Evolutionary conservation across 2,329 filamentous ascomycete genomes (phyloP), one percentile per base, ranked within the genome.

Genomic region (Scedosporium apiospermum): DNA sequence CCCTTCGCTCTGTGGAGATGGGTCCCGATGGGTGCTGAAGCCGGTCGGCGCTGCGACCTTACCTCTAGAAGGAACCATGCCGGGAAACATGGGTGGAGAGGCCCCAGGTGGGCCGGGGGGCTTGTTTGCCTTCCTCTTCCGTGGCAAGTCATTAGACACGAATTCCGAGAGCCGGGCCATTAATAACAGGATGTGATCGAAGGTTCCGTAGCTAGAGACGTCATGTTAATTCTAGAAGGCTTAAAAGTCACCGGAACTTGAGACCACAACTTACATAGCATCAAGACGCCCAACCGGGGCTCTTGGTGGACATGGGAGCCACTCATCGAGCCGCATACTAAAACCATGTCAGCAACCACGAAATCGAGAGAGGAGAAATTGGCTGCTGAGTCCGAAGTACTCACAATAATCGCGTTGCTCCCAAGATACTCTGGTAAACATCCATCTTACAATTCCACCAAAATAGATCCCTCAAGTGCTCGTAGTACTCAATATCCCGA

Each of bases 361-460:
- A 58, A 46, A 57, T 26, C 34, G 41, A 23, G 26, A 55, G 57
- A 38, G 46, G 51, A 10, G 14, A 66, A 55, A 27, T 38, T 51
- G 30, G 51, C 53, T 53, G 63, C 53, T 51, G 63, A 59, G 53
- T 66, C 58, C 66, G 65, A 44, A 60, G 44, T 26, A 82, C 91
- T 82, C 78, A 96, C 91, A 97, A 88, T 57, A 96, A 78, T 65
- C 83, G 83, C 51, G 93, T 93, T 7, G 91, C 93, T 67, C 93
- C 95, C 26, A 98, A 78, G 65, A 97, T 85, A 71, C 90, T 92
- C 72, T 97, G 93, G 68, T 93, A 96, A 7, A 90, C 86, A 72
- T 98, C 95, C 79, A 97, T 95, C 74, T 96, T 96, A 68, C 85
- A 88, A 72, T 93, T 97, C 90, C 92, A 97, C 93, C 93, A 99